Percentiles rank a stretch among this genome's conserved stretches.
Evolutionary conservation across 2,329 filamentous ascomycete genomes (phyloP).

Genomic region (Spiromastix sp.): DNA sequence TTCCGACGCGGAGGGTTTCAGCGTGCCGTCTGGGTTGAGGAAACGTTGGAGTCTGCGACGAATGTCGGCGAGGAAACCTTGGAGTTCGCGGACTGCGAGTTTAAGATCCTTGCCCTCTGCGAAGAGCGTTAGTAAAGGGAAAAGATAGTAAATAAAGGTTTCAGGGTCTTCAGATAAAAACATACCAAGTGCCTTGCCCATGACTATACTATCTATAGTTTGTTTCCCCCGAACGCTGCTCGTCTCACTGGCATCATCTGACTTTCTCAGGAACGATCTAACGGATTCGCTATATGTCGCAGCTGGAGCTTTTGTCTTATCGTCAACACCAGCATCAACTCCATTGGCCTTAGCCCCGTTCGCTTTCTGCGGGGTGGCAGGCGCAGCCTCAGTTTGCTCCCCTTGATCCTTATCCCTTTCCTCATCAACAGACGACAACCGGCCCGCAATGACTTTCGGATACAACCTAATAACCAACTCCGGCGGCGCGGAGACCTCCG

Average conservation of each 20-base stretch:
- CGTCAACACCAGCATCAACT: constrained; percentile 19
- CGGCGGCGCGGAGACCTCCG: constrained; percentile 78
- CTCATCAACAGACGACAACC: constrained; percentile 55
- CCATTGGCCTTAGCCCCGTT: constrained; percentile 19
- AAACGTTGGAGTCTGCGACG: constrained; percentile 54
- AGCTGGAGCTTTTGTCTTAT: constrained; percentile 15
- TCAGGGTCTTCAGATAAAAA: constrained; percentile 1
- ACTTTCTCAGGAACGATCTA: constrained; percentile 27
- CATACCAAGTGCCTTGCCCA: constrained; percentile 22
- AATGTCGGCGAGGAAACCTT: constrained; percentile 79
- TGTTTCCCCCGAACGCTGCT: constrained; percentile 26
- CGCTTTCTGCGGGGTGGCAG: constrained; percentile 16
- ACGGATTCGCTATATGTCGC: constrained; percentile 27
- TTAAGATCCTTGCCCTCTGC: constrained; percentile 75
- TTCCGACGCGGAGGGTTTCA: constrained; percentile 25
- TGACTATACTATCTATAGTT: constrained; percentile 18
- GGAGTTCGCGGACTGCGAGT: constrained; percentile 70
- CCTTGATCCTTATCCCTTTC: constrained; percentile 33
- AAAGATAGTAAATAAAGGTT: no score
- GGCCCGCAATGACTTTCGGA: constrained; percentile 72
- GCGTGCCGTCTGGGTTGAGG: constrained; percentile 47
- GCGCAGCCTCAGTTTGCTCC: constrained; percentile 14
- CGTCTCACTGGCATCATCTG: constrained; percentile 30
- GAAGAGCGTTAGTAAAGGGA: constrained; percentile 7
- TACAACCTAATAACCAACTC: constrained; percentile 80